Evolutionary conservation across 2,329 filamentous ascomycete species (phyloP), one percentile per base, ranked within the genome.

Genomic region (Remersonia thermophila): DNA sequence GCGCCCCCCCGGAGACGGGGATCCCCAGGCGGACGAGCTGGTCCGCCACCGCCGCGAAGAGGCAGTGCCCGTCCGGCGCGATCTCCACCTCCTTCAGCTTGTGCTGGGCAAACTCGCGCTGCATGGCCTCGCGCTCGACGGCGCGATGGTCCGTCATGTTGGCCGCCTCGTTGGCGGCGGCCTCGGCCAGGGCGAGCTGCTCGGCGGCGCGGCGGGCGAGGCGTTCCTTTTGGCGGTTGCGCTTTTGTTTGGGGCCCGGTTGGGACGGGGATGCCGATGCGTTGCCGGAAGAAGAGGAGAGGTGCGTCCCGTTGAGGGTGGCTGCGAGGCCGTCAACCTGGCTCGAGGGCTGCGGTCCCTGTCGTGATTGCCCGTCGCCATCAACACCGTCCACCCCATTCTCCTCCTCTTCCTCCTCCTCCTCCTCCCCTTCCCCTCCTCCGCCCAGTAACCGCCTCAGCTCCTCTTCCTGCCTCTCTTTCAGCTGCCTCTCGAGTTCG

Each of bases 21-120:
- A 77, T 62, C 2, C 54, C 60, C 30, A 66, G 59, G 36, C 69
- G 63, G 36, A 60, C 61, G 36, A 95, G 67, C 59, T 94, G 86
- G 55, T 91, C 84, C 17, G 89, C 87, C 34, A 96, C 71, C 0
- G 91, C 86, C 12, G 85, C 82, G 60, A 96, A 98, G 12, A 98
- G 65, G 55, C 91, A 98, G 61, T 98, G 91, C 0, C 91, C 91
- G 58, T 98, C 89, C 0, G 91, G 85, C 27, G 72, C 72, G 39
- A 98, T 86, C 40, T 84, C 77, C 49, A 82, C 72, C 62, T 95
- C 83, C 14, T 63, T 65, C 12, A 96, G 67, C 1, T 66, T 67
- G 39, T 80, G 62, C 30, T 67, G 62, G 36, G 65, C 60, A 55
- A 95, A 80, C 28, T 73, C 71, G 18, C 64, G 63, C 39, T 72